Base-by-base conservation (phyloP, 108 stramenopile genomes). In the Cyclostephanos invisitatus region DNA sequence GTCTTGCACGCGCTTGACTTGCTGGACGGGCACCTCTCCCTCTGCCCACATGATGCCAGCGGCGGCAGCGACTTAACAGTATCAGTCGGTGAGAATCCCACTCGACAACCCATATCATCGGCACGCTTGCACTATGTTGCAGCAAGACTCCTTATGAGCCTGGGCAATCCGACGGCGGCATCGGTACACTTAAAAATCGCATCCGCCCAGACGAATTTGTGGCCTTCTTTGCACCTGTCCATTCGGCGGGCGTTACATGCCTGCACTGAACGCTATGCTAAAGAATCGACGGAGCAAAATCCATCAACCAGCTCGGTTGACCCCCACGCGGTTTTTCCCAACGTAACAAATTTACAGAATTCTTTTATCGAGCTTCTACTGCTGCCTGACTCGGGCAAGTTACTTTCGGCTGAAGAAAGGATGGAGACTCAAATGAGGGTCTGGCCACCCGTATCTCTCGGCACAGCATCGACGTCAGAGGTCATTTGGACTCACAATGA, bases 91-190 rank as follows among this genome's bases (percentile, higher is more conserved):
- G 55, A 48, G 67, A 59, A 6, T 48, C 46, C 20, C 48, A 68
- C 54, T 20, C 66, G 36, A 69, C 57, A 51, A 47, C 56, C 74
- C 29, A 68, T 47, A 38, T 50, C 72, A 29, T 70, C 82, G 27
- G 85, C 89, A 20, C 78, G 93, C 14, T 62, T 91, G 61, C 78
- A 90, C 48, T 94, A 91, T 64, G 82, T 91, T n/a, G 89, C 90
- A 11, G 93, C 86, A 24, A 81, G 86, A 25, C 87, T 89, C 40
- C 73, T 91, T 12, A 62, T 84, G 40, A 83, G 84, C 17, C 37
- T 78, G 40, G 73, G 72, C 22, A 70, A 83, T 47, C 77, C 87
- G 32, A 63, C 28, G 48, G 84, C 85, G 64, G 90, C 90, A 21
- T 62, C 75, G 15, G 35, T 68, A 9, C 78, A 86, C 49, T 75